These are phyloP conservation scores for Aspergillus viridinutans DNA, from an alignment of 2,329 filamentous ascomycete species.

Conservation along the genomic window DNA sequence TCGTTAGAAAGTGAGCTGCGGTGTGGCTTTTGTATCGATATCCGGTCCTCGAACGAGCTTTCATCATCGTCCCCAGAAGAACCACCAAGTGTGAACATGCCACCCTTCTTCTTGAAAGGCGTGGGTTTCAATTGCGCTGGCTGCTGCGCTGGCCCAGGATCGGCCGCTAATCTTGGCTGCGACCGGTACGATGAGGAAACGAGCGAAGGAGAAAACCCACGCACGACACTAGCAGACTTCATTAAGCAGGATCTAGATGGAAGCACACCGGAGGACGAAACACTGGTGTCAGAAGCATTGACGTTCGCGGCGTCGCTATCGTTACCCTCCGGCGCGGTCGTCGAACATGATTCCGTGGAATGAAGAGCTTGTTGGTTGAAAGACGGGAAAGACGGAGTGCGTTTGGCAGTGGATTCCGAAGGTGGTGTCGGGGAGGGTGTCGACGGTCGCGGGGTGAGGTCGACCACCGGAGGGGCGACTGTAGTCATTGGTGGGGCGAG, in stretches of 20 bases:
- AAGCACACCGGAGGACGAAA: slow-evolving; percentile 49
- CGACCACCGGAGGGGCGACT: slow-evolving; percentile 36
- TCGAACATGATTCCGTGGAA: slow-evolving; percentile 59
- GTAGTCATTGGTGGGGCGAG: slow-evolving; percentile 45
- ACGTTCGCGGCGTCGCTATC: slow-evolving; percentile 42
- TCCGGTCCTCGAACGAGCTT: slow-evolving; percentile 64
- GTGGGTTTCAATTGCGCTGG: slow-evolving; percentile 59
- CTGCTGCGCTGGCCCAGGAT: slow-evolving; percentile 49
- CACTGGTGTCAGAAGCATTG: slow-evolving; percentile 57
- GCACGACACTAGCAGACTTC: slow-evolving; percentile 66
- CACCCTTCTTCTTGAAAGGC: slow-evolving; percentile 60
- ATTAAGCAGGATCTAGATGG: slow-evolving; percentile 47
- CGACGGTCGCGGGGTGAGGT: slow-evolving; percentile 42
- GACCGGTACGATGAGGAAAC: slow-evolving; percentile 65
- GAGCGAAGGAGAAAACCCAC: slow-evolving; percentile 77
- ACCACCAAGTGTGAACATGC: slow-evolving; percentile 68
- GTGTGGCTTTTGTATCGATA: slow-evolving; percentile 49
- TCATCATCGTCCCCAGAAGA: slow-evolving; percentile 82
- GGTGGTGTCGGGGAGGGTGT: slow-evolving; percentile 39
- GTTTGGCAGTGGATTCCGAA: slow-evolving; percentile 24
- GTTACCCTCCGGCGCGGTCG: slow-evolving; percentile 45
- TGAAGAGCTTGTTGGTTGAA: slow-evolving; percentile 32
- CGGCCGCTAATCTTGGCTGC: slow-evolving; percentile 51
- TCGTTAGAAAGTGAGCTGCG: slow-evolving; percentile 54
- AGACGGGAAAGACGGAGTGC: slow-evolving; percentile 28